Evolutionary conservation across 2,329 filamentous ascomycete species (phyloP), one percentile per base, ranked within the genome.

Genomic region (Nemania serpens): DNA sequence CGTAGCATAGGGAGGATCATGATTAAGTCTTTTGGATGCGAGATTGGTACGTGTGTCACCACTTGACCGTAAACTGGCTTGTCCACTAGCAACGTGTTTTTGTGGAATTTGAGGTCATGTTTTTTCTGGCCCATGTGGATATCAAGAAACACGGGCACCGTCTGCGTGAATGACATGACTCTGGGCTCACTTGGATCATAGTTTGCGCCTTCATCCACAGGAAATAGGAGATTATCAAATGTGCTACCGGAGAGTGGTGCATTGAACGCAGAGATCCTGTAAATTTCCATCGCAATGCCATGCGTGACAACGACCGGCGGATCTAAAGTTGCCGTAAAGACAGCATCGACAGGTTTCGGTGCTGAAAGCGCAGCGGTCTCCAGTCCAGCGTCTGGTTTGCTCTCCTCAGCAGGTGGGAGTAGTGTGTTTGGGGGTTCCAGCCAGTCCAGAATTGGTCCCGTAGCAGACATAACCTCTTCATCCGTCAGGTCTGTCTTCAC

Each of bases 21-120:
- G 6, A 93, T 78, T 3, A 96, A 77, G 71, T 96, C 91, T 51
- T 87, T 84, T 0, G 91, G 91, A 69, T 96, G 91, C 2, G 86
- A 85, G 70, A 96, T 94, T 0, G 90, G 87, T 34, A 95, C 79
- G 57, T 88, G 85, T 1, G 83, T 84, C 9, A 96, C 74, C 2
- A 81, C 80, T 58, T 88, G 84, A 0, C 88, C 89, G 66, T 89
- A 91, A 9, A 92, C 90, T 2, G 86, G 84, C 73, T 91, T 91
- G 56, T 90, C 86, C 17, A 92, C 84, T 64, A 86, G 86, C 1
- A 95, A 79, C 0, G 82, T 86, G 70, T 89, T 90, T 12, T 75
- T 73, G 68, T 88, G 84, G 2, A 66, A 73, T 45, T 75, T 78
- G 6, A 73, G 64, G 2, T 63, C 60, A 5, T 73, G 58, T 1